Percentiles rank a stretch among this genome's conserved stretches.
Evolutionary conservation across 345 rosid species (phyloP).

Genomic region (Murraya koenigii): DNA sequence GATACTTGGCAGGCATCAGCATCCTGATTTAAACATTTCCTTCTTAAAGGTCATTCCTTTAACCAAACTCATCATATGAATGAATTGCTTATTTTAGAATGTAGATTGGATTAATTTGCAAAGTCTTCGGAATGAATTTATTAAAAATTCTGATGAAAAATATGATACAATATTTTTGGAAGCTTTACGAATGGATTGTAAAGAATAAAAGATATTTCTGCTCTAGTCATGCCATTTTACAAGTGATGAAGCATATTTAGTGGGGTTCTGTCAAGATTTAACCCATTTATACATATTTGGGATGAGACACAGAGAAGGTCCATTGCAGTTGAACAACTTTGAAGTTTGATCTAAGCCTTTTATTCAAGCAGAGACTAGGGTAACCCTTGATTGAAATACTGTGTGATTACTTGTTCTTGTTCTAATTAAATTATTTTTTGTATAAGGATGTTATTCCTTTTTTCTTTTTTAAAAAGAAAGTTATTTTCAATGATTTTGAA

Average conservation of each 20-base stretch:
- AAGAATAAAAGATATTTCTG: background rate
- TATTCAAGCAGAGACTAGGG: too few relatives aligned
- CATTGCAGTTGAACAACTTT: too few relatives aligned
- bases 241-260: background rate
- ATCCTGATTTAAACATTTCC: slow-evolving; percentile 79
- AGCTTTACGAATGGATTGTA: background rate
- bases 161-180: background rate
- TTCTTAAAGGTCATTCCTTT: slow-evolving; percentile 69
- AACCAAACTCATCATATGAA: background rate
- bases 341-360: too few relatives aligned
- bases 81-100: background rate
- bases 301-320: too few relatives aligned
- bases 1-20: slow-evolving; percentile 89
- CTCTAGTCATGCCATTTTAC: background rate
- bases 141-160: background rate
- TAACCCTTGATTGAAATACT: too few relatives aligned
- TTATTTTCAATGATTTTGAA: slow-evolving; percentile 6
- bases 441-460: too few relatives aligned
- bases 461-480: background rate
- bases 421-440: too few relatives aligned
- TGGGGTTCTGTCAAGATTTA: too few relatives aligned
- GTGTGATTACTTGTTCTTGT: background rate
- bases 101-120: background rate
- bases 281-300: too few relatives aligned
- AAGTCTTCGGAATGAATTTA: background rate